Conservation (phyloP, 257 asterid species). For the Fraxinus anomala region DNA sequence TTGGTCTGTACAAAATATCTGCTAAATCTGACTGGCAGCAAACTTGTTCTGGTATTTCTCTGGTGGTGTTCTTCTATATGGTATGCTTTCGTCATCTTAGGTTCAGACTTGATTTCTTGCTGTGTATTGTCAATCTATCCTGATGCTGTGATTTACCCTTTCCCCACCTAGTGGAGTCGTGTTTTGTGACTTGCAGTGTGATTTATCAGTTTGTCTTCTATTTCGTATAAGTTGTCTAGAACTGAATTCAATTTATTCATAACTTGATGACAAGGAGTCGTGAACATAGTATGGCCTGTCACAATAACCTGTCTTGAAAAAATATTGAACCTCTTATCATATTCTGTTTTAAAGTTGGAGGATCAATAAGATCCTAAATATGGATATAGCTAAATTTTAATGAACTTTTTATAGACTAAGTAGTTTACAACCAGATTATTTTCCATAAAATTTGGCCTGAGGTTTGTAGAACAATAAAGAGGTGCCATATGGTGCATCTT, state of each 20-base stretch:
- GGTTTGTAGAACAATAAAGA: not conserved
- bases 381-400: not conserved
- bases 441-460: slow-evolving; percentile 18
- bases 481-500: not conserved
- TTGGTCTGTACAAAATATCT: slow-evolving; percentile 75
- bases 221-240: not conserved
- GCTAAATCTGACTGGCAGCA: slow-evolving; percentile 71
- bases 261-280: slow-evolving; percentile 12
- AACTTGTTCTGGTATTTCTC: slow-evolving; percentile 72
- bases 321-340: not conserved
- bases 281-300: slow-evolving; percentile 7
- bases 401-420: not conserved
- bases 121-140: slow-evolving; percentile 6
- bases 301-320: slow-evolving; percentile 3
- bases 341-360: slow-evolving; percentile 11
- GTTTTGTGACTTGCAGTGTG: slow-evolving; percentile 1
- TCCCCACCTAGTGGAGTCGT: not conserved
- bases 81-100: slow-evolving; percentile 51
- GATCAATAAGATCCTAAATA: not conserved
- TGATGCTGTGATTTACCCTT: not conserved
- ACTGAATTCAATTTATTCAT: not conserved
- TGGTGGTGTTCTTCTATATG: slow-evolving; percentile 80
- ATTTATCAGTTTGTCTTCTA: not conserved
- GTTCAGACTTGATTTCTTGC: slow-evolving; percentile 25
- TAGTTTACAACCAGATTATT: not conserved